These are phyloP conservation scores for Oxyria digyna DNA, from an alignment of 148 eudicot genomes.

Conservation along the genomic window DNA sequence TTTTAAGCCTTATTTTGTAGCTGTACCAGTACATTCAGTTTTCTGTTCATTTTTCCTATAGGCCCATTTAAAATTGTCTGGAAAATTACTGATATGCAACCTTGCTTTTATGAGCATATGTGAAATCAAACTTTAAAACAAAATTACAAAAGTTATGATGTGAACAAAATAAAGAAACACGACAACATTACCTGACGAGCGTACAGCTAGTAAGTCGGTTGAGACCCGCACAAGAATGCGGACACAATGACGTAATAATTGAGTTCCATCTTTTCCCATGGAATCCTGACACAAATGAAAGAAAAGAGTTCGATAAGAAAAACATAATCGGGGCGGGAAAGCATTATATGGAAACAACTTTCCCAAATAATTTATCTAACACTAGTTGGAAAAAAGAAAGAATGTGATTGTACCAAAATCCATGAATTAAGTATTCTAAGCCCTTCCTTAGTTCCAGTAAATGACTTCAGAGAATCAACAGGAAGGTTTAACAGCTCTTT, in stretches of 20 bases:
- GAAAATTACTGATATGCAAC: too few species aligned
- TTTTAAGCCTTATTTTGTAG: too few species aligned
- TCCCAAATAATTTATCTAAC: not conserved
- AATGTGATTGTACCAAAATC: conserved; percentile 50
- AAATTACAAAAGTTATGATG: not conserved
- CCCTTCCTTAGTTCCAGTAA: conserved; percentile 91
- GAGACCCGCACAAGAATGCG: conserved; percentile 83
- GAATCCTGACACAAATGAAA: conserved; percentile 59
- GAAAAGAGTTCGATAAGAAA: not conserved
- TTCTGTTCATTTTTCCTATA: too few species aligned
- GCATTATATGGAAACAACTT: not conserved
- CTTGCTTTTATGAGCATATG: not conserved
- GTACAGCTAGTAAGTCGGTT: conserved; percentile 82
- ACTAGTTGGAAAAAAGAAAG: not conserved
- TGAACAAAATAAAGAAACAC: conserved; percentile 2
- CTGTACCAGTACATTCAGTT: too few species aligned
- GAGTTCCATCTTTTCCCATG: conserved; percentile 98
- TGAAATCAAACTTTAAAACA: not conserved
- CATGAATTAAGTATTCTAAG: conserved; percentile 77
- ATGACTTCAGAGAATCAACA: conserved; percentile 65
- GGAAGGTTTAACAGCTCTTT: conserved; percentile 83
- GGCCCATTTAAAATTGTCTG: too few species aligned
- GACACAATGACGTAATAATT: conserved; percentile 94
- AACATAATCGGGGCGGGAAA: not conserved
- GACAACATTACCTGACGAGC: conserved; percentile 62